Percentiles rank a stretch among this genome's conserved stretches.
Conservation (phyloP, 2,329 filamentous ascomycete species). For the Didymella arachidicola region DNA sequence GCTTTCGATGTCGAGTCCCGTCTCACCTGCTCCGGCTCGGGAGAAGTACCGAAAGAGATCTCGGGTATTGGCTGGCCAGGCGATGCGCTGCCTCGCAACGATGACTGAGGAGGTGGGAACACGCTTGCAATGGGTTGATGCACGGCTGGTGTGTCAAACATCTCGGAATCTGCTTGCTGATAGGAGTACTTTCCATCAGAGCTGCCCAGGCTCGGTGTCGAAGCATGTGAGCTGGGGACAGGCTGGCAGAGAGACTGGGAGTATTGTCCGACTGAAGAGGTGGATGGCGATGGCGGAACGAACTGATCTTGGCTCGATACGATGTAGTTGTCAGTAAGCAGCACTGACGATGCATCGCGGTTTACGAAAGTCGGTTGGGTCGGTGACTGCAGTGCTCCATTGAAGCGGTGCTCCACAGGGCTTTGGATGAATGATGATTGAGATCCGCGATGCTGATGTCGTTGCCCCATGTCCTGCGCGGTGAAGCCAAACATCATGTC, state of each 20-base stretch:
- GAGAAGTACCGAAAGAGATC: slow-evolving; percentile 34
- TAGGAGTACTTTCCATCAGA: slow-evolving; percentile 42
- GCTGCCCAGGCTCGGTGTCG: slow-evolving; percentile 41
- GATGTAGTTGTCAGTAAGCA: slow-evolving; percentile 40
- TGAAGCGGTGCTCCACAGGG: slow-evolving; percentile 36
- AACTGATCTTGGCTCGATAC: slow-evolving; percentile 27
- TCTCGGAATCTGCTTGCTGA: slow-evolving; percentile 36
- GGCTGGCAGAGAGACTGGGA: slow-evolving; percentile 31
- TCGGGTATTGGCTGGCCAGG: slow-evolving; percentile 25
- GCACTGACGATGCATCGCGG: slow-evolving; percentile 33
- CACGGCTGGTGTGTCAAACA: slow-evolving; percentile 29
- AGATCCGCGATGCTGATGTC: slow-evolving; percentile 24
- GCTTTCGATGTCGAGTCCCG: slow-evolving; percentile 33
- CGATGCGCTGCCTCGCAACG: slow-evolving; percentile 20
- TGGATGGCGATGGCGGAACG: slow-evolving; percentile 32
- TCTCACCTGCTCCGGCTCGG: slow-evolving; percentile 36
- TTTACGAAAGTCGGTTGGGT: slow-evolving; percentile 40
- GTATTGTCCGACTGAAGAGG: slow-evolving; percentile 32
- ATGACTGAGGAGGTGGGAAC: slow-evolving; percentile 2
- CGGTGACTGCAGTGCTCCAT: slow-evolving; percentile 35
- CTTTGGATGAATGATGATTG: slow-evolving; percentile 25
- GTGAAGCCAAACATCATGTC: slow-evolving; percentile 32
- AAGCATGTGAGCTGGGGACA: slow-evolving; percentile 34
- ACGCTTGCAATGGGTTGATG: neutral
- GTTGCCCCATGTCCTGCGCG: slow-evolving; percentile 26